Conservation (phyloP, 2,329 filamentous ascomycete genomes). For the Helicocarpus griseus region DNA sequence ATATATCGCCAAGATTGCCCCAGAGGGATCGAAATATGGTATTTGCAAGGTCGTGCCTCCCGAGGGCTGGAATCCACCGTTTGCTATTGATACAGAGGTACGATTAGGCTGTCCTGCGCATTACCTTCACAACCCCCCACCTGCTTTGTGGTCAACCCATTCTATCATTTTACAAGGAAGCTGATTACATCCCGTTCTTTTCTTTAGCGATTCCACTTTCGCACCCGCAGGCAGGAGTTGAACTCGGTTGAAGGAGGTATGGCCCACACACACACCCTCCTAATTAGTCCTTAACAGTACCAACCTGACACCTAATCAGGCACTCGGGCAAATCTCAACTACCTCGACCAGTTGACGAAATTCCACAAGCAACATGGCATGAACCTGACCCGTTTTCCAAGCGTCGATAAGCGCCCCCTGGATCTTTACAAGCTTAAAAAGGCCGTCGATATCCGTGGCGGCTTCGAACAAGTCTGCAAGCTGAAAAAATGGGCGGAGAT, state of each 20-base stretch:
- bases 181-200: constrained; percentile 19
- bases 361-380: constrained; percentile 96
- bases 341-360: constrained; percentile 87
- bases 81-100: constrained; percentile 96
- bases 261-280: constrained; percentile 27
- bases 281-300: constrained; percentile 14
- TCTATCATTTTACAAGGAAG: constrained; percentile 3
- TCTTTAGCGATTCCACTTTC: constrained; percentile 82
- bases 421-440: constrained; percentile 96
- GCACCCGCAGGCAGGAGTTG: constrained; percentile 88
- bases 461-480: constrained; percentile 95
- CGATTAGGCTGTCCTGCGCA: too few species aligned
- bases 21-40: constrained; percentile 78
- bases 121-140: neutral
- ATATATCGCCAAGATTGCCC: constrained; percentile 84
- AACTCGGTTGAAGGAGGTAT: constrained; percentile 97
- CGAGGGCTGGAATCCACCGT: constrained; percentile 85
- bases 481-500: constrained; percentile 99
- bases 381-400: constrained; percentile 86
- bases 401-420: constrained; percentile 93
- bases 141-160: neutral
- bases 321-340: constrained; percentile 89
- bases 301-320: constrained; percentile 46
- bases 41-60: constrained; percentile 95
- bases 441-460: constrained; percentile 85